phyloP scores from a whole-genome alignment of 495 filamentous ascomycete species.

The Neurospora sp. region DNA sequence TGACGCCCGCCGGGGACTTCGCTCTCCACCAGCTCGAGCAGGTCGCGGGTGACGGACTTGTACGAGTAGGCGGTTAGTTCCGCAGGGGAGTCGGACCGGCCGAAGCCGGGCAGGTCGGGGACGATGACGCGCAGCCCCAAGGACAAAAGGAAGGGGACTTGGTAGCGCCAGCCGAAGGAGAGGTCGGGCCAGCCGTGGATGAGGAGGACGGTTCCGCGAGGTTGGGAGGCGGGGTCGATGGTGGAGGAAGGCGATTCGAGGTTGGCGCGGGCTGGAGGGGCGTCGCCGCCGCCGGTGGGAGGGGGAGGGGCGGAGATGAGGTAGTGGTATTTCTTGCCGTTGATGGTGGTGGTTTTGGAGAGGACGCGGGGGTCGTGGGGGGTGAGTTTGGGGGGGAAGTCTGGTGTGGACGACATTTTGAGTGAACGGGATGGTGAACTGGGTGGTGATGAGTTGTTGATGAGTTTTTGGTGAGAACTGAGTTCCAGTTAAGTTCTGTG shows the following conservation, averaged over 20 bases:
- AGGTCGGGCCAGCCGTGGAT: constrained; percentile 53
- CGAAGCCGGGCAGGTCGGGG: constrained; percentile 54
- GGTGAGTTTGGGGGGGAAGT: constrained; percentile 31
- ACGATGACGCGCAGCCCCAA: constrained; percentile 47
- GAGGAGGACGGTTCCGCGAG: constrained; percentile 53
- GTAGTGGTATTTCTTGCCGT: constrained; percentile 61
- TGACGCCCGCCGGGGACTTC: constrained; percentile 50
- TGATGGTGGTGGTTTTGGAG: constrained; percentile 49
- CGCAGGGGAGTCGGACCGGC: constrained; percentile 49
- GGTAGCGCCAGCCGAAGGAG: constrained; percentile 69
- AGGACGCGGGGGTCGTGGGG: constrained; percentile 55
- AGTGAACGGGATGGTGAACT: background rate
- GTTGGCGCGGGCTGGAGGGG: background rate
- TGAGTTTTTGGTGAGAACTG: background rate
- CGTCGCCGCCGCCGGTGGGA: constrained; percentile 15
- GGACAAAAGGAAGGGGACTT: constrained; percentile 59
- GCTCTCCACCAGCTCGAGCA: constrained; percentile 22
- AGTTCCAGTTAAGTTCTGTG: background rate
- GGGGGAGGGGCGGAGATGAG: constrained; percentile 53
- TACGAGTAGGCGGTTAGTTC: constrained; percentile 46
- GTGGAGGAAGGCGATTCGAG: background rate
- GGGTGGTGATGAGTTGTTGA: background rate
- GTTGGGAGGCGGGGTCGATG: constrained; percentile 6
- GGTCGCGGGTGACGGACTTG: constrained; percentile 57
- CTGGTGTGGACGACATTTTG: constrained; percentile 33